These are phyloP conservation scores for Reticulascus tulasneorum DNA, from an alignment of 2,329 filamentous ascomycete genomes.

Conservation along the genomic window DNA sequence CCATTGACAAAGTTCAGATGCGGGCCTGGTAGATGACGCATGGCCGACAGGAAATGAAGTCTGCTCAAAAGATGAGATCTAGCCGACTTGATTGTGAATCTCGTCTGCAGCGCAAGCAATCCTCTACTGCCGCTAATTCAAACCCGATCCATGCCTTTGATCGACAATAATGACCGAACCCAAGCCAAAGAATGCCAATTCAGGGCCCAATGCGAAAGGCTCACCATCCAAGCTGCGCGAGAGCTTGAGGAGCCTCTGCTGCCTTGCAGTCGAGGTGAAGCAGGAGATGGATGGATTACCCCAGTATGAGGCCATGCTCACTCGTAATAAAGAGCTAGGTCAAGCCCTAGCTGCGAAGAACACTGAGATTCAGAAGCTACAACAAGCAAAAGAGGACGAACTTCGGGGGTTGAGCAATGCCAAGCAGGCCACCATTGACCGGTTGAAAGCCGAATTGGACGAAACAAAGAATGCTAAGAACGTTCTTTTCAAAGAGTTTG, in stretches of 20 bases:
- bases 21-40: background rate
- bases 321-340: slow-evolving; percentile 17
- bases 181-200: slow-evolving; percentile 19
- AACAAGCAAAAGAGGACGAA: slow-evolving; percentile 27
- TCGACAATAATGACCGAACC: slow-evolving; percentile 20
- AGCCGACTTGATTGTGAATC: no score
- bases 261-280: slow-evolving; percentile 21
- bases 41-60: background rate
- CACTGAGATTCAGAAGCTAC: slow-evolving; percentile 39
- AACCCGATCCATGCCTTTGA: background rate
- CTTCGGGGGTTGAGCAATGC: slow-evolving; percentile 40
- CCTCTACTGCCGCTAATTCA: background rate
- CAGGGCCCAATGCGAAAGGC: slow-evolving; percentile 12
- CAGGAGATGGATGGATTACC: slow-evolving; percentile 22
- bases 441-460: slow-evolving; percentile 20
- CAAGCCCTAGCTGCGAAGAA: slow-evolving; percentile 35
- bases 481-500: slow-evolving; percentile 2
- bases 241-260: slow-evolving; percentile 13
- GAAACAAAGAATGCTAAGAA: slow-evolving; percentile 13
- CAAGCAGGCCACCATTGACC: slow-evolving; percentile 38
- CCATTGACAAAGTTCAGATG: background rate
- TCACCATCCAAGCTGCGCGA: slow-evolving; percentile 21
- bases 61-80: background rate
- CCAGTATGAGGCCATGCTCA: slow-evolving; percentile 16
- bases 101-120: no score